Evolutionary conservation across 768 basidiomycete genomes (phyloP).

Genomic region (Mycena venus): DNA sequence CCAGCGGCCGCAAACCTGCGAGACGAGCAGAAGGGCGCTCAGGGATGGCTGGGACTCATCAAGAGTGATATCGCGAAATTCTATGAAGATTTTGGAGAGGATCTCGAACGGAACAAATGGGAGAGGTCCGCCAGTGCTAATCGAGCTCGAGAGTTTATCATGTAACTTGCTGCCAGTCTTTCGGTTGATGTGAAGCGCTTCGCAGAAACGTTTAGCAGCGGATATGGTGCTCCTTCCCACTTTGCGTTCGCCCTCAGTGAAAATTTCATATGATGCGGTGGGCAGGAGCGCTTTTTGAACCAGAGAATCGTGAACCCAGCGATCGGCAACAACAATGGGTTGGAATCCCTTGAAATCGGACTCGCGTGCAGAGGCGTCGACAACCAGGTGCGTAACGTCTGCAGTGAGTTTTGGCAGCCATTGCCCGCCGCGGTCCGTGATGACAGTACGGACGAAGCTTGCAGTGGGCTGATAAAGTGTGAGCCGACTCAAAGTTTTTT

Average conservation of each 20-base stretch:
- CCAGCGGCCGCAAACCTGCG: conserved; percentile 12
- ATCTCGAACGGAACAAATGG: conserved; percentile 5
- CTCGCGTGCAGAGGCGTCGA: neutral
- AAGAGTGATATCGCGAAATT: neutral
- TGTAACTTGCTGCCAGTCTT: neutral
- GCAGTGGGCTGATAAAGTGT: neutral
- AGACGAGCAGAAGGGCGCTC: neutral
- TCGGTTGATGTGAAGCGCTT: neutral
- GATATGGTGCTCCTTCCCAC: neutral
- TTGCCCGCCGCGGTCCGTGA: neutral
- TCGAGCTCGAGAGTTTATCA: neutral
- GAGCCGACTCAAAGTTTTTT: neutral
- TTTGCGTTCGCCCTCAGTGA: neutral
- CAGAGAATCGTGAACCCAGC: neutral
- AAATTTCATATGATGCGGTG: neutral
- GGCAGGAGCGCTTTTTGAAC: neutral
- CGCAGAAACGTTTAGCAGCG: neutral
- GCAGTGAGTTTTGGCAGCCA: neutral
- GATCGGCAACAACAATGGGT: neutral
- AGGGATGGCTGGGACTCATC: neutral
- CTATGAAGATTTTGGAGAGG: conserved; percentile 1
- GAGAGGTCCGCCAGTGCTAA: neutral
- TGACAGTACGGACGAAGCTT: neutral
- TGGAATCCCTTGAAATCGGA: neutral
- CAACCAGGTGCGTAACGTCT: neutral